Evolutionary conservation across 768 basidiomycete species (phyloP).

Genomic region (Mrakia blollopis): DNA sequence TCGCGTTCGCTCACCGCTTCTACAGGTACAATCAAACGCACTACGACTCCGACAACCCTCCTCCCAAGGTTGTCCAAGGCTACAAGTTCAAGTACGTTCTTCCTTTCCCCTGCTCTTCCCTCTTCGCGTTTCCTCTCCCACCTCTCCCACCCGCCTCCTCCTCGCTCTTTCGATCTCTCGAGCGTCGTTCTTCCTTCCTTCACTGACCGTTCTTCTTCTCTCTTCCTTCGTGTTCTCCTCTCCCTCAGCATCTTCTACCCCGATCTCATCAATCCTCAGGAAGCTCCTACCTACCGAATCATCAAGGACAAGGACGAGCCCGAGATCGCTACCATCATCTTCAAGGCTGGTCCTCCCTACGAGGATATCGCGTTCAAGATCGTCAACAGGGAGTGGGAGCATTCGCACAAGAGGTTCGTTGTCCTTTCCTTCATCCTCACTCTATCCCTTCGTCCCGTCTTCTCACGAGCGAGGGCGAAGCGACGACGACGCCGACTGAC

Average conservation of each 20-base stretch:
- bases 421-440: background rate
- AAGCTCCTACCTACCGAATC: conserved; percentile 90
- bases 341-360: conserved; percentile 94
- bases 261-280: conserved; percentile 71
- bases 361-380: conserved; percentile 98
- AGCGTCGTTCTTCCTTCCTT: background rate
- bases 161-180: conserved; percentile 47
- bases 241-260: conserved; percentile 98
- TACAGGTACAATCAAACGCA: conserved; percentile 93
- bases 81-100: conserved; percentile 64
- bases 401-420: conserved; percentile 83
- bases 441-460: background rate
- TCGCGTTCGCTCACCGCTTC: background rate
- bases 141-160: conserved; percentile 34
- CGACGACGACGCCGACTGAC: background rate
- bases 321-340: conserved; percentile 87
- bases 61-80: conserved; percentile 98
- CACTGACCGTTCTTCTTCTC: too few species aligned
- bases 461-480: background rate
- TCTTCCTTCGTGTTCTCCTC: background rate
- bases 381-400: conserved; percentile 97
- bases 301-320: conserved; percentile 90
- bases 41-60: conserved; percentile 99
- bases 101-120: conserved; percentile 33
- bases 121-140: conserved; percentile 7